Percentiles rank a stretch among this genome's conserved stretches.
Evolutionary conservation across 2,329 filamentous ascomycete genomes (phyloP).

Genomic region (Phyllachora maydis): DNA sequence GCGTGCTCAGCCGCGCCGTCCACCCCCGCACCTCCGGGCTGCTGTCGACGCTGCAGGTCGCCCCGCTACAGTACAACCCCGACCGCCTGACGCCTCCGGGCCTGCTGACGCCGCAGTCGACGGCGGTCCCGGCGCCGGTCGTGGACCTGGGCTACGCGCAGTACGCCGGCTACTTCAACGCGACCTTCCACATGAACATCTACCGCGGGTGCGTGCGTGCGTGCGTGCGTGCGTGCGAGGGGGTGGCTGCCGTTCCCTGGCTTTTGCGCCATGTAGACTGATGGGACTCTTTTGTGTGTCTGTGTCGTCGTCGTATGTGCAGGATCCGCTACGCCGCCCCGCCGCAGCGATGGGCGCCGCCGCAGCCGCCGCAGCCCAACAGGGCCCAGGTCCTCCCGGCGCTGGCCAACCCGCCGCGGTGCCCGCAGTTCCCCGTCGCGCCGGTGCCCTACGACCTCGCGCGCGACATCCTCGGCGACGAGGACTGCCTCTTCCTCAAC

Average conservation of each 20-base stretch:
- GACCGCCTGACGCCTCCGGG: too few species aligned
- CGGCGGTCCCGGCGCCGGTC: background rate
- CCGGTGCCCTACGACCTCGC: background rate
- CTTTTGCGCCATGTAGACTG: background rate
- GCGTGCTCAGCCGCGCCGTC: too few species aligned
- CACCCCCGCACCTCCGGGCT: too few species aligned
- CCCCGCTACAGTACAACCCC: too few species aligned
- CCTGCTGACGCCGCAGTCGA: background rate
- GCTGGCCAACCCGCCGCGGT: background rate
- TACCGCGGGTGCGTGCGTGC: conserved; percentile 1
- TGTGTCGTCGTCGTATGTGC: too few species aligned
- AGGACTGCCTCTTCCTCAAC: conserved; percentile 1
- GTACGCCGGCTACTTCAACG: background rate
- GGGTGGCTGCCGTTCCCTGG: too few species aligned
- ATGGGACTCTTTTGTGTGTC: background rate
- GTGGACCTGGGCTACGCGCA: background rate
- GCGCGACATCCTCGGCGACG: background rate
- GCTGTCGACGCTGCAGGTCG: too few species aligned
- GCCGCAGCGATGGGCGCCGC: background rate
- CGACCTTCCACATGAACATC: background rate
- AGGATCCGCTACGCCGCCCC: background rate
- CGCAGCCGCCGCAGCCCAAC: background rate
- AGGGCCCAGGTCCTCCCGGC: background rate
- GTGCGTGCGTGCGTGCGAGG: too few species aligned
- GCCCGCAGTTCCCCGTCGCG: background rate